Base-by-base conservation (phyloP, 371 early-diverging fungal species). In the Syncephalastrum racemosum region DNA sequence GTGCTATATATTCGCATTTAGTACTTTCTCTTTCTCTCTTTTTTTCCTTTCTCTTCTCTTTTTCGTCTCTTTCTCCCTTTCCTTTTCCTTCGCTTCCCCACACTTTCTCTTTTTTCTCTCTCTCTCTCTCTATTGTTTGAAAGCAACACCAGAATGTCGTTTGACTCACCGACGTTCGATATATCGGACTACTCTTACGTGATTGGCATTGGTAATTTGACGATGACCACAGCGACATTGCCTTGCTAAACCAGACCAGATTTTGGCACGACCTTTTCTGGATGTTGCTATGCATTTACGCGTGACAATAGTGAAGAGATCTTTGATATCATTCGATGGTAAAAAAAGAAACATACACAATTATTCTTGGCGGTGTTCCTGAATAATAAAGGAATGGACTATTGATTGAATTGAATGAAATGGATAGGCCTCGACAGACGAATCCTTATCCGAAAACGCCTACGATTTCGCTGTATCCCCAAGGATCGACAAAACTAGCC, bases 241-340 rank as follows among this genome's bases (percentile, higher is more conserved):
- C 14, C 23, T 15, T 44, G 8, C n/a, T 40, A 27, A 46, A 25
- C 22, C 22, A 45, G 39, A 46, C 23, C 23, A 71, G 83, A 83
- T 75, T 83, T 83, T 69, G 83, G 81, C 41, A 81, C 81, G 19
- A 81, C 83, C 12, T 81, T 73, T 55, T 79, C 81, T 41, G 77
- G 77, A 12, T 77, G 77, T 41, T 73, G 77, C 54, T 77, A 77
- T 60, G 73, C 77, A n/a, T 77, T 77, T 31, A 71, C 77, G 25
- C 70, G 74, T 54, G 71, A 77, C 41, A 74, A 71, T 46, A 72
- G 71, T 23, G 77, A 77, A 57, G 76, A 76, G 61, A 70, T 77
- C 22, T 69, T 73, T 40, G 77, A 77, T 58, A 77, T 77, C 10
- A 77, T 70, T 2, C 68, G 71, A 67, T 77, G 77, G 77, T 73